Percentiles rank a stretch among this genome's conserved stretches.
phyloP scores from a whole-genome alignment of 805 yeast genomes.

The Phaffomyces thermotolerans region DNA sequence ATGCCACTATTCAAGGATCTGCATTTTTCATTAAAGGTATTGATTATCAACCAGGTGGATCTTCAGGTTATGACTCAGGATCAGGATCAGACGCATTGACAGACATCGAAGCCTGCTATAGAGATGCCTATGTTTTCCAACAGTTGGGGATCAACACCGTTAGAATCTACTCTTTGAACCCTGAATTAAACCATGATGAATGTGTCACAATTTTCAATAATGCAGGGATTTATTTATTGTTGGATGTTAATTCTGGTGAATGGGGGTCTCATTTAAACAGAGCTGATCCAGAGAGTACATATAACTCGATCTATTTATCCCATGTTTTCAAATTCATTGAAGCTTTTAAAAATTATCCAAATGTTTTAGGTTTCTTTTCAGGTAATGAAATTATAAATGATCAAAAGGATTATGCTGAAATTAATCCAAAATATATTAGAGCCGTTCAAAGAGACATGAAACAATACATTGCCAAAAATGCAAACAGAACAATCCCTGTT shows the following conservation, averaged over 20 bases:
- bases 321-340: slow-evolving; percentile 82
- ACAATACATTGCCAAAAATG: slow-evolving; percentile 60
- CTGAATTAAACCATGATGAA: slow-evolving; percentile 80
- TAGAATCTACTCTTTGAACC: slow-evolving; percentile 76
- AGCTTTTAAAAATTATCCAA: slow-evolving; percentile 78
- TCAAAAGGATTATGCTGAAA: slow-evolving; percentile 46
- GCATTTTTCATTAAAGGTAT: slow-evolving; percentile 80
- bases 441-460: slow-evolving; percentile 93
- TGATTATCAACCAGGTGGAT: slow-evolving; percentile 93
- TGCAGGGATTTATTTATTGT: slow-evolving; percentile 83
- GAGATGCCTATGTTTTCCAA: slow-evolving; percentile 76
- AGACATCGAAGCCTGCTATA: slow-evolving; percentile 59
- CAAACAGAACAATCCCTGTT: slow-evolving; percentile 79
- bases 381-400: slow-evolving; percentile 92
- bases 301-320: slow-evolving; percentile 60
- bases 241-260: slow-evolving; percentile 79
- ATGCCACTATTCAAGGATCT: slow-evolving; percentile 38
- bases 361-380: slow-evolving; percentile 79
- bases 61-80: slow-evolving; percentile 41
- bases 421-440: slow-evolving; percentile 73
- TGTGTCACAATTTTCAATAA: slow-evolving; percentile 86
- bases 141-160: slow-evolving; percentile 80
- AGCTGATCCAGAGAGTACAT: slow-evolving; percentile 60
- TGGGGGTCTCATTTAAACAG: slow-evolving; percentile 64
- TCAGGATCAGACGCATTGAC: slow-evolving; percentile 57